Conservation (phyloP, 192 early-diverging fungal species). For the Cladochytrium replicatum region DNA sequence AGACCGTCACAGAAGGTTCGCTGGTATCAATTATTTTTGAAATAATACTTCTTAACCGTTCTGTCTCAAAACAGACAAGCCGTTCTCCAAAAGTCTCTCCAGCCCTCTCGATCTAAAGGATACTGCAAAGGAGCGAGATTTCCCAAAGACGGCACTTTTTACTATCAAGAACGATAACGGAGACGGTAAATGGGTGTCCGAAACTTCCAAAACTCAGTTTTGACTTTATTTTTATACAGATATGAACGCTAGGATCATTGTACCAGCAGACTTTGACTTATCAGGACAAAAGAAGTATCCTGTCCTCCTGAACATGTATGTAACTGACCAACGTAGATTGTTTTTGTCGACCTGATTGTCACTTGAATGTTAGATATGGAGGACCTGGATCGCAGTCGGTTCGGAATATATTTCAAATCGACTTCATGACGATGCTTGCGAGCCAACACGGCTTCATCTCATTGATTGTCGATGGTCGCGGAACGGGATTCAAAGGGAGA, state of each 20-base stretch:
- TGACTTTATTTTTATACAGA: conserved; percentile 48
- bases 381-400: conserved; percentile 81
- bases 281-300: conserved; percentile 61
- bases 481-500: conserved; percentile 81
- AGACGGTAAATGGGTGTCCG: conserved; percentile 37
- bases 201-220: conserved; percentile 39
- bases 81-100: too few relatives aligned
- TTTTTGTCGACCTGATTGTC: neutral
- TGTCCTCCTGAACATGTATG: conserved; percentile 73
- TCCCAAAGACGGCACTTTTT: conserved; percentile 1
- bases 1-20: conserved; percentile 32
- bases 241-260: conserved; percentile 71
- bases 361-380: conserved; percentile 42
- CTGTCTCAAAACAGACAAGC: too few relatives aligned
- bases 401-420: conserved; percentile 13
- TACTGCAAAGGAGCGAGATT: too few relatives aligned
- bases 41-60: too few relatives aligned
- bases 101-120: too few relatives aligned
- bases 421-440: conserved; percentile 34
- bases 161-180: conserved; percentile 12
- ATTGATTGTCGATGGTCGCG: conserved; percentile 66
- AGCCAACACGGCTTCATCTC: conserved; percentile 36
- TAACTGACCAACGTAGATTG: neutral
- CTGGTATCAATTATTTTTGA: too few relatives aligned
- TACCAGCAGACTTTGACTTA: conserved; percentile 70